Conservation (phyloP, 2,329 filamentous ascomycete genomes). For the Paecilomyces niveus region DNA sequence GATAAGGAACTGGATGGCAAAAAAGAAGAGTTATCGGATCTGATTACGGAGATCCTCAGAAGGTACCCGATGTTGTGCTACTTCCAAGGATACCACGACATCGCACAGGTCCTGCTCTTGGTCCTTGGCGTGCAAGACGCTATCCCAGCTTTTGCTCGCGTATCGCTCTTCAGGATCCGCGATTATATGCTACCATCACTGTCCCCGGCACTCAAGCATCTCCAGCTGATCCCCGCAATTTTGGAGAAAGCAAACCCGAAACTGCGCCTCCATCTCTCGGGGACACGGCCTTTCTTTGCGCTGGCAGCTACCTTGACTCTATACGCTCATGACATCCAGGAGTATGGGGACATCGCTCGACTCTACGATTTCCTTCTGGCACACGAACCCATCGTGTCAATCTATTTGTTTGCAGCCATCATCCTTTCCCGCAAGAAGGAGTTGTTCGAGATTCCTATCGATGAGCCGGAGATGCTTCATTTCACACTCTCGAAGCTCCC, state of each 20-base stretch:
- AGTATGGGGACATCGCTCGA: constrained; percentile 79
- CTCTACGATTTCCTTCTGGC: constrained; percentile 90
- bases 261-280: constrained; percentile 67
- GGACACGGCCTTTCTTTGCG: constrained; percentile 82
- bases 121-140: constrained; percentile 63
- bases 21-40: constrained; percentile 67
- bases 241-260: constrained; percentile 63
- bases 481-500: constrained; percentile 82
- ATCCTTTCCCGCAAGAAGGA: constrained; percentile 73
- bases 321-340: constrained; percentile 92
- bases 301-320: constrained; percentile 89
- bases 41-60: constrained; percentile 77
- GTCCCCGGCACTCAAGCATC: constrained; percentile 70
- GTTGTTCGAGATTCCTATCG: constrained; percentile 71
- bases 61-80: constrained; percentile 80
- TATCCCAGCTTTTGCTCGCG: constrained; percentile 61
- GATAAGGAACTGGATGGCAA: constrained; percentile 61
- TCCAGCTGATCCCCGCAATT: constrained; percentile 80
- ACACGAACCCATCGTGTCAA: constrained; percentile 74
- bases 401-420: constrained; percentile 90
- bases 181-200: constrained; percentile 96
- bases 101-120: constrained; percentile 88
- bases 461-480: constrained; percentile 90
- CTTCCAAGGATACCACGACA: constrained; percentile 98
- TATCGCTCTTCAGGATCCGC: constrained; percentile 83